Base-by-base conservation (phyloP, 2,329 filamentous ascomycete species). In the Nigrospora sphaerica region DNA sequence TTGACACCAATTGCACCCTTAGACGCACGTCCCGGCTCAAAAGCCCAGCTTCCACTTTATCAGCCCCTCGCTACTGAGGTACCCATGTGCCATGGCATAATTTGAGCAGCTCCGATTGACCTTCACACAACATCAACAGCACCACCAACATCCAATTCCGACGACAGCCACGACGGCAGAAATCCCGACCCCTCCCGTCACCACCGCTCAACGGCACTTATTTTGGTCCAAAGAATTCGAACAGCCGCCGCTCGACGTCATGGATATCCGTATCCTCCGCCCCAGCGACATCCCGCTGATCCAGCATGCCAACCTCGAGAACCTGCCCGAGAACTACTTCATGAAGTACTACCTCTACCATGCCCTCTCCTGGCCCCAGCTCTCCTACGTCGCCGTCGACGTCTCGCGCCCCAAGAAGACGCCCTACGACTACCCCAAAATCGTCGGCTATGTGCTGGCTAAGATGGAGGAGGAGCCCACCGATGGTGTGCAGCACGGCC, bases 281-380 rank as follows among this genome's bases (percentile, higher is more conserved):
- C 76, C 88, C 53, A 86, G 82, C 53, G 88, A 95, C 70, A 87
- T 95, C 55, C 88, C 88, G 55, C 84, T 93, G 63, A 90, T 98
- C 64, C 93, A 98, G 73, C 90, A 95, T 69, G 92, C 92, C 64
- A 97, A 98, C 75, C 91, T 98, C 65, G 95, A 95, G 67, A 98
- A 98, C 74, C 80, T 98, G 45, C 93, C 93, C 54, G 93, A 98
- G 71, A 98, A 98, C 77, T 98, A 98, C 80, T 97, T 97, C 68
- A 88, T 95, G 71, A 98, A 98, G 79, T 98, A 98, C 78, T 98
- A 98, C 75, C 83, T 98, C 62, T 98, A 98, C 80, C 93, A 98
- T 71, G 91, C 92, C 14, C 83, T 97, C 56, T 95, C 90, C 58
- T 98, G 93, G 93, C 93, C 93, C 39, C 92, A 97, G 71, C 82